These are phyloP conservation scores for Flaveria sonorensis DNA, from an alignment of 129 eudicot genomes.

Conservation along the genomic window DNA sequence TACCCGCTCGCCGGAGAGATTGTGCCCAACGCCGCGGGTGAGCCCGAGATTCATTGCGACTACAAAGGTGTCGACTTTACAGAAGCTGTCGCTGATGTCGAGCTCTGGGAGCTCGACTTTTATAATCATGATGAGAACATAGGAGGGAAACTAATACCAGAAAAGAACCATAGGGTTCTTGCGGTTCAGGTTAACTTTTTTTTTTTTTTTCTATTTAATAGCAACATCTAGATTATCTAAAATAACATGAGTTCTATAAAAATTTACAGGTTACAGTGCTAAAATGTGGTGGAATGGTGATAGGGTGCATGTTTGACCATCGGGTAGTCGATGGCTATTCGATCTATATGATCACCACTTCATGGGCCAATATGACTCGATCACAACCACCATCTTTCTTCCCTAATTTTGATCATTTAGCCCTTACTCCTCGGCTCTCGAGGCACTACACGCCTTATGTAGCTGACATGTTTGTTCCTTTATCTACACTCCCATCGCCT, in stretches of 20 bases:
- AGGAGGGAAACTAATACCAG: conserved; percentile 50
- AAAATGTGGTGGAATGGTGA: conserved; percentile 55
- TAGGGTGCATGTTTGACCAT: conserved; percentile 56
- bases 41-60: conserved; percentile 44
- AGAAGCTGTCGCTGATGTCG: conserved; percentile 46
- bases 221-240: too few relatives aligned
- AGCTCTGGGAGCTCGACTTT: conserved; percentile 43
- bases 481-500: conserved; percentile 4
- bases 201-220: too few relatives aligned
- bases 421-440: conserved; percentile 50
- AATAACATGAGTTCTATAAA: not conserved
- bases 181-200: conserved; percentile 44
- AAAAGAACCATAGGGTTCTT: conserved; percentile 43
- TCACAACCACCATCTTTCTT: conserved; percentile 29
- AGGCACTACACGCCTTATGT: conserved; percentile 12
- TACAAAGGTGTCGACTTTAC: conserved; percentile 52
- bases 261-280: conserved; percentile 45
- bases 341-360: conserved; percentile 52
- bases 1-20: conserved; percentile 49
- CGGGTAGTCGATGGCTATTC: conserved; percentile 65
- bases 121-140: conserved; percentile 44
- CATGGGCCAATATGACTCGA: conserved; percentile 57
- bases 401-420: conserved; percentile 56
- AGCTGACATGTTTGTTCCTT: conserved; percentile 28
- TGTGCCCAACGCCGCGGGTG: conserved; percentile 39